These are phyloP conservation scores for Penicillium sp. DNA, from an alignment of 2,329 filamentous ascomycete genomes.

Conservation along the genomic window DNA sequence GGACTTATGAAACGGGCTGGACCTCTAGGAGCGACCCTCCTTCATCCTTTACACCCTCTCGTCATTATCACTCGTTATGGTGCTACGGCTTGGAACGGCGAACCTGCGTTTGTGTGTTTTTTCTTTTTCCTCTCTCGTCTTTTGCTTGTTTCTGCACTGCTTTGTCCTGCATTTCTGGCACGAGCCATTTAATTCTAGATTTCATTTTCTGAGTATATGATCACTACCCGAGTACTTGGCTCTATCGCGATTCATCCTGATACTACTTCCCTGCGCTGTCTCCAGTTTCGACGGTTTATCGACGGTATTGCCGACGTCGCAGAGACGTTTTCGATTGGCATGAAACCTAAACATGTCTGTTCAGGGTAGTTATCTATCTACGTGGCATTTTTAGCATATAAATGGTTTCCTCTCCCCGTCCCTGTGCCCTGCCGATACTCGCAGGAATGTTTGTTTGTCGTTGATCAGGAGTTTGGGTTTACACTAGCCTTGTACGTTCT, in stretches of 20 bases:
- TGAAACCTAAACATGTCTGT: conserved; percentile 17
- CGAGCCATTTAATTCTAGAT: conserved; percentile 35
- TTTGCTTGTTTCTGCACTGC: conserved; percentile 21
- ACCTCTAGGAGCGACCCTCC: conserved; percentile 30
- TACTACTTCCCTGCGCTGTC: conserved; percentile 13
- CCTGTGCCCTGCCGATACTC: conserved; percentile 18
- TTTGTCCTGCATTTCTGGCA: conserved; percentile 28
- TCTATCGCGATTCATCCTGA: conserved; percentile 12
- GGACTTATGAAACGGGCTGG: conserved; percentile 20
- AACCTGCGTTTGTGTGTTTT: conserved; percentile 32
- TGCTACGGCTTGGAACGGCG: conserved; percentile 45
- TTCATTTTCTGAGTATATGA: conserved; percentile 31
- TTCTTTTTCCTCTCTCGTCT: conserved; percentile 23
- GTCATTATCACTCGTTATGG: conserved; percentile 39
- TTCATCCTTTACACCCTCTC: conserved; percentile 32
- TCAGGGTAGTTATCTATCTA: conserved; percentile 18
- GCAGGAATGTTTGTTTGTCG: conserved; percentile 19
- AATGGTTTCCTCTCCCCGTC: conserved; percentile 20
- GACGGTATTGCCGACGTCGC: conserved; percentile 23
- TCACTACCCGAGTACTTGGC: conserved; percentile 21
- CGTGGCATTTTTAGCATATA: conserved; percentile 25
- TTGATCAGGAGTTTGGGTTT: conserved; percentile 26
- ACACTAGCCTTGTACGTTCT: conserved; percentile 4
- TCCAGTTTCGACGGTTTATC: conserved; percentile 12
- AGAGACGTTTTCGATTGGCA: conserved; percentile 23